phyloP scores from a whole-genome alignment of 176 grass and related monocot genomes.

The Oryza longistaminata region DNA sequence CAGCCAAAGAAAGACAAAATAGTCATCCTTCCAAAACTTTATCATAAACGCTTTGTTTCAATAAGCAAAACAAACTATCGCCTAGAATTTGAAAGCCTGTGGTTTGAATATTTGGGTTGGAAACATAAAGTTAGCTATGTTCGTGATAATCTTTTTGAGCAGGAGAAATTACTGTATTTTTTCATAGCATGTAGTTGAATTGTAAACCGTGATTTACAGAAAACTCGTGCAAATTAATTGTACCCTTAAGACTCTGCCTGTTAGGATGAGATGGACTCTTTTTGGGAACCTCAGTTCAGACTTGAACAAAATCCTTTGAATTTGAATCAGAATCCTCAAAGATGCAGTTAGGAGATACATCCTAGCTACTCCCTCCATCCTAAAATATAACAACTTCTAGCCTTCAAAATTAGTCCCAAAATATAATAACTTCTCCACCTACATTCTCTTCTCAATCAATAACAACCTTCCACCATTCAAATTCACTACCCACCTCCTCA shows the following conservation, averaged over 20 bases:
- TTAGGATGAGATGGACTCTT: neutral
- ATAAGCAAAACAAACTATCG: neutral
- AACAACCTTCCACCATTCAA: no score
- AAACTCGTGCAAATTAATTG: neutral
- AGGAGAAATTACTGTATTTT: neutral
- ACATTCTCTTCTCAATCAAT: no score
- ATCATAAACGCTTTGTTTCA: neutral
- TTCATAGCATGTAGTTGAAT: neutral
- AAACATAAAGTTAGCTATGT: constrained; percentile 13
- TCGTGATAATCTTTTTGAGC: neutral
- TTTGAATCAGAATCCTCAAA: neutral
- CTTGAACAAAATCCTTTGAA: neutral
- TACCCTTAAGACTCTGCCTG: neutral
- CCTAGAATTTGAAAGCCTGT: neutral
- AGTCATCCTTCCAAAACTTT: neutral
- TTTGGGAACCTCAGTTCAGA: neutral
- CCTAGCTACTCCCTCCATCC: neutral
- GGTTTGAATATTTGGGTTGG: neutral
- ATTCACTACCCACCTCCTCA: no score
- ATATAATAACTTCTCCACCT: no score
- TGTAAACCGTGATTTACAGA: neutral
- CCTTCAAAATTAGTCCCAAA: no score
- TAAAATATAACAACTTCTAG: no score
- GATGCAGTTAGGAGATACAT: neutral
- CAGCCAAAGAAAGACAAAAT: neutral